These are phyloP conservation scores for Mycoemilia scoparia DNA, from an alignment of 192 early-diverging fungal genomes.

Conservation along the genomic window DNA sequence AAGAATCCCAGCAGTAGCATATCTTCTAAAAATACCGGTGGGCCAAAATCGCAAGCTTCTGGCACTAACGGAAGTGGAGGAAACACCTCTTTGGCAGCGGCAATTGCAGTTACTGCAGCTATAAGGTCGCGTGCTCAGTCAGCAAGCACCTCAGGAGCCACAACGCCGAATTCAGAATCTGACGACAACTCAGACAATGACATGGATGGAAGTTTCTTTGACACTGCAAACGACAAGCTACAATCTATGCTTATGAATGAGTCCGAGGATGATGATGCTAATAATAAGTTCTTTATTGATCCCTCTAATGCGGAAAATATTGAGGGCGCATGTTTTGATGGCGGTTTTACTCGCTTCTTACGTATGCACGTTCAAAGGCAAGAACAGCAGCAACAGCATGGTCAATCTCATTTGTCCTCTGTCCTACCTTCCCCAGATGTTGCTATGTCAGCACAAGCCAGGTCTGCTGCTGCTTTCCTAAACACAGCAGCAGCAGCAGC, in stretches of 20 bases:
- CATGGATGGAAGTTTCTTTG: neutral
- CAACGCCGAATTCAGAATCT: neutral
- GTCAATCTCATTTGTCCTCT: too few relatives aligned
- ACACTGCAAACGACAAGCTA: constrained; percentile 8
- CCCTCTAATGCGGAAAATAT: constrained; percentile 13
- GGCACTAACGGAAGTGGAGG: constrained; percentile 1
- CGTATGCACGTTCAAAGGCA: constrained; percentile 28
- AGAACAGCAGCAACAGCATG: too few relatives aligned
- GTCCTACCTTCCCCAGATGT: neutral
- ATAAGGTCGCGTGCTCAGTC: neutral
- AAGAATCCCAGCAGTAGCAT: too few relatives aligned
- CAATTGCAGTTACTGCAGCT: constrained; percentile 8
- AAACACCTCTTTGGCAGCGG: constrained; percentile 5
- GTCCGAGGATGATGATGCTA: constrained; percentile 30
- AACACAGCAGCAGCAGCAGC: constrained; percentile 2
- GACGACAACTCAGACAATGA: neutral
- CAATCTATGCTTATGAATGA: constrained; percentile 13
- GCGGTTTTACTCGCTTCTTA: constrained; percentile 28
- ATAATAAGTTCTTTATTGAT: constrained; percentile 26
- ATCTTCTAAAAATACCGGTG: too few relatives aligned
- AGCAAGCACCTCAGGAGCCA: neutral
- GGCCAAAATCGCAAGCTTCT: too few relatives aligned
- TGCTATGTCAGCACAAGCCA: neutral
- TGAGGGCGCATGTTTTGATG: constrained; percentile 28
- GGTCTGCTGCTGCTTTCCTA: neutral